Percentiles rank a stretch among this genome's conserved stretches.
phyloP scores from a whole-genome alignment of 768 basidiomycete genomes.

The Hydnomerulius pinastri region DNA sequence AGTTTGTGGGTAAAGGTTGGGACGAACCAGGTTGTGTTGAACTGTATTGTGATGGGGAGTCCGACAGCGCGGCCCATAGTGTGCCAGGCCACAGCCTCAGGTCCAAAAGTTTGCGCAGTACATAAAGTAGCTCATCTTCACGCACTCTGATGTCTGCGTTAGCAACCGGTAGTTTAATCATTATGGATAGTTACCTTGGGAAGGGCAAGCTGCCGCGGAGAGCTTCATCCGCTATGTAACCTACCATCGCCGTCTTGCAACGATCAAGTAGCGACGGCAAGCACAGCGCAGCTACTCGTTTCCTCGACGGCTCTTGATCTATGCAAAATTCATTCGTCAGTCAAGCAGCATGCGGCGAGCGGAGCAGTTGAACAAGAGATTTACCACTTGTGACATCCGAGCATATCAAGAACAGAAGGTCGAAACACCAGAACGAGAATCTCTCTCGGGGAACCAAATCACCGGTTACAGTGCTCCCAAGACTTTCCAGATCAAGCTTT shows the following conservation, averaged over 20 bases:
- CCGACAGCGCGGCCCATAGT: conserved; percentile 74
- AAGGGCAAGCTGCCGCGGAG: conserved; percentile 89
- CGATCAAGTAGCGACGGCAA: conserved; percentile 75
- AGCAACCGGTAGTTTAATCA: background rate
- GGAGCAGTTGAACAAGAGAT: conserved; percentile 10
- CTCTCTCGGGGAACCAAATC: conserved; percentile 70
- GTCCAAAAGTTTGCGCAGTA: conserved; percentile 73
- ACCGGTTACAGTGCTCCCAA: conserved; percentile 64
- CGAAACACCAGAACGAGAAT: conserved; percentile 93
- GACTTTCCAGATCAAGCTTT: conserved; percentile 39
- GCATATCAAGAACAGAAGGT: conserved; percentile 80
- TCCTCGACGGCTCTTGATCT: conserved; percentile 65
- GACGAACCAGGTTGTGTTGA: conserved; percentile 58
- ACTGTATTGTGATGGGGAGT: conserved; percentile 58
- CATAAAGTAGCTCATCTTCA: conserved; percentile 88
- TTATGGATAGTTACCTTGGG: conserved; percentile 56
- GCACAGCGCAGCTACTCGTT: conserved; percentile 71
- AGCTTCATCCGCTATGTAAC: conserved; percentile 82
- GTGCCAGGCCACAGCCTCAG: conserved; percentile 76
- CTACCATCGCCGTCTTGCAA: conserved; percentile 65
- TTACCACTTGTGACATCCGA: conserved; percentile 64
- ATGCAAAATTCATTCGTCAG: background rate
- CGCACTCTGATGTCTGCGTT: conserved; percentile 52
- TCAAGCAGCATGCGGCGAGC: too few species aligned
- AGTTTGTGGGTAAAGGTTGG: background rate